phyloP scores from a whole-genome alignment of 306 rosid species.

The Vigna mungo region DNA sequence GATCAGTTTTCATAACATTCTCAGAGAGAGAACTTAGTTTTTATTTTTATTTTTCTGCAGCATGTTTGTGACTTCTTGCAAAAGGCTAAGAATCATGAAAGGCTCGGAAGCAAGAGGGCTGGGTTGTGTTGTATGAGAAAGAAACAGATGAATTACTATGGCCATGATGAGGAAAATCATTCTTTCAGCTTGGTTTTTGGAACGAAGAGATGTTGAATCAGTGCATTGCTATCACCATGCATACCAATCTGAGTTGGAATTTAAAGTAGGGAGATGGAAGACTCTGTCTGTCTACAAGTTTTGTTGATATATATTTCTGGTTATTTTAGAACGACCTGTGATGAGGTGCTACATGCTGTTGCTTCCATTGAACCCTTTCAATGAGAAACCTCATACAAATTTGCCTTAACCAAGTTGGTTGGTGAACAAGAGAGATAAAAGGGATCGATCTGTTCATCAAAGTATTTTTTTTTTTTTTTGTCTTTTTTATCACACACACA shows the following conservation, averaged over 20 bases:
- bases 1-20: no score
- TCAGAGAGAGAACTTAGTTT: conserved; percentile 4
- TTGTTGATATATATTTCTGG: conserved; percentile 42
- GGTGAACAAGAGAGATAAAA: conserved; percentile 41
- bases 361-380: conserved; percentile 47
- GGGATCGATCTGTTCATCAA: conserved; percentile 40
- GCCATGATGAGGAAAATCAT: conserved; percentile 26
- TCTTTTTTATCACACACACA: conserved; percentile 23
- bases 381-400: conserved; percentile 39
- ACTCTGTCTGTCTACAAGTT: conserved; percentile 42
- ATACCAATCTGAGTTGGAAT: conserved; percentile 35
- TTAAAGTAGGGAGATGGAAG: conserved; percentile 44
- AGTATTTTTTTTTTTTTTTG: conserved; percentile 33
- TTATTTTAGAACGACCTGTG: conserved; percentile 43
- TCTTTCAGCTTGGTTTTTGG: conserved; percentile 63
- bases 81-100: conserved; percentile 80
- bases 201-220: conserved; percentile 38
- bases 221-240: conserved; percentile 16
- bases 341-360: conserved; percentile 41
- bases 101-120: conserved; percentile 80
- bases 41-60: conserved; percentile 46
- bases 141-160: background rate
- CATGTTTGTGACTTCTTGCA: conserved; percentile 80
- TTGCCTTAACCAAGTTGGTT: conserved; percentile 33
- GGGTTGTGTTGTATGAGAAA: conserved; percentile 64